These are phyloP conservation scores for Microthlaspi erraticum DNA, from an alignment of 345 rosid species.

Conservation along the genomic window DNA sequence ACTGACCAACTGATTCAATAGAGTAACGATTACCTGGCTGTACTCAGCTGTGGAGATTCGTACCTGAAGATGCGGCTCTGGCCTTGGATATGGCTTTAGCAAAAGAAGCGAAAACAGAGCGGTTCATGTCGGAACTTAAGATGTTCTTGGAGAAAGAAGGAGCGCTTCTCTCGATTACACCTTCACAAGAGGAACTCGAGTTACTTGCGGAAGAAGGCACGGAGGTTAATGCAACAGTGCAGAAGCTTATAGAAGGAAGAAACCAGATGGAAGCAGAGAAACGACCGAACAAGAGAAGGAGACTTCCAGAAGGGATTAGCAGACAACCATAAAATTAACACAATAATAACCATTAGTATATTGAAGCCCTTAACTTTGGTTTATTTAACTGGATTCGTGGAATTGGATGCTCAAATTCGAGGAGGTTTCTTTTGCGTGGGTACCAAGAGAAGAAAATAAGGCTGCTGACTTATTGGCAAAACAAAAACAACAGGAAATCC, in stretches of 20 bases:
- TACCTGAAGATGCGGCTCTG: constrained; percentile 83
- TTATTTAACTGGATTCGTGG: too few species aligned
- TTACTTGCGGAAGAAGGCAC: constrained; percentile 65
- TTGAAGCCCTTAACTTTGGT: too few species aligned
- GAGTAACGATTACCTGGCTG: constrained; percentile 70
- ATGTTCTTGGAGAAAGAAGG: constrained; percentile 81
- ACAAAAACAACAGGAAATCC: too few species aligned
- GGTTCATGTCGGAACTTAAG: constrained; percentile 81
- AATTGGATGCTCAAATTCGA: too few species aligned
- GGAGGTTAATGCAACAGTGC: constrained; percentile 51
- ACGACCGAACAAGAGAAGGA: constrained; percentile 71
- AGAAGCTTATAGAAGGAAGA: constrained; percentile 32
- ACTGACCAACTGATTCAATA: constrained; percentile 13
- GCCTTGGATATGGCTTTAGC: constrained; percentile 66
- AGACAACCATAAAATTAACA: too few species aligned
- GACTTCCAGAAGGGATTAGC: constrained; percentile 74
- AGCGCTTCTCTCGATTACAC: constrained; percentile 51
- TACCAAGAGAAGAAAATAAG: too few species aligned
- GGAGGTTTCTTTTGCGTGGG: too few species aligned
- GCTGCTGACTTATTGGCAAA: too few species aligned
- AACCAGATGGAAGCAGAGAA: constrained; percentile 32
- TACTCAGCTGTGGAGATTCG: constrained; percentile 85
- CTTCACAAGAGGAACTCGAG: constrained; percentile 52
- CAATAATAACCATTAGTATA: too few species aligned
- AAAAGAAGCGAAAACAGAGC: constrained; percentile 62